Conservation (phyloP, 1,284 basidiomycete genomes). For the Trametes versicolor region DNA sequence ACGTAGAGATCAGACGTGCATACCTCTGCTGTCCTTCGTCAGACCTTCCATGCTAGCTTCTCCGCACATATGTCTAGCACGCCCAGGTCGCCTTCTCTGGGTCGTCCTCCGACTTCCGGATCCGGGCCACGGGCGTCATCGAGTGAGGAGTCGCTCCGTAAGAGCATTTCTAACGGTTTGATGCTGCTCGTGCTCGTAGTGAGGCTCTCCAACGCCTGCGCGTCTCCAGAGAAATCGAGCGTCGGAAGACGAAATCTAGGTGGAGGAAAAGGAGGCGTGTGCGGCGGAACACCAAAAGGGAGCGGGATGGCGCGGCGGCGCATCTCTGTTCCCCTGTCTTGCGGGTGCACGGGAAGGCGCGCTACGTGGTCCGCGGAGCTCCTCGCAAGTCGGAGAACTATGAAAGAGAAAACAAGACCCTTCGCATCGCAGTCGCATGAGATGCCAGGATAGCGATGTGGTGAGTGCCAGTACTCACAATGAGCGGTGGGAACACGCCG, state of each 20-base stretch:
- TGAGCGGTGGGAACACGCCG: conserved; percentile 29
- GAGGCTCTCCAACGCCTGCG: not conserved
- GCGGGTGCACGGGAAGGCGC: no score
- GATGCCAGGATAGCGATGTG: not conserved
- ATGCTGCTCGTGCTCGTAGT: not conserved
- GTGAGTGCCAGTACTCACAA: conserved; percentile 11
- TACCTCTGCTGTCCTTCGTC: not conserved
- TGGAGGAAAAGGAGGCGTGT: not conserved
- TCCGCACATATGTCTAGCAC: not conserved
- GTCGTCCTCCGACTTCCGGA: not conserved
- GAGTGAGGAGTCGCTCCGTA: not conserved
- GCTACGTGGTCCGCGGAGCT: not conserved
- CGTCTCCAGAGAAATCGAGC: not conserved
- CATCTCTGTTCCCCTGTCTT: not conserved
- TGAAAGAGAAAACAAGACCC: conserved; percentile 33
- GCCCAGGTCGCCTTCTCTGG: not conserved
- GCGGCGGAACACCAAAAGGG: not conserved
- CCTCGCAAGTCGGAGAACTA: conserved; percentile 30
- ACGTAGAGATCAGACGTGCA: not conserved
- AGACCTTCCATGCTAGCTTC: not conserved
- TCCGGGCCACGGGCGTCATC: not conserved
- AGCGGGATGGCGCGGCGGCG: not conserved
- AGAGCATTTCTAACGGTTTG: not conserved
- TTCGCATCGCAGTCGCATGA: conserved; percentile 1
- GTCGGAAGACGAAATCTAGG: not conserved